phyloP scores from a whole-genome alignment of 83 land plant species.

The Diphasiastrum complanatum region DNA sequence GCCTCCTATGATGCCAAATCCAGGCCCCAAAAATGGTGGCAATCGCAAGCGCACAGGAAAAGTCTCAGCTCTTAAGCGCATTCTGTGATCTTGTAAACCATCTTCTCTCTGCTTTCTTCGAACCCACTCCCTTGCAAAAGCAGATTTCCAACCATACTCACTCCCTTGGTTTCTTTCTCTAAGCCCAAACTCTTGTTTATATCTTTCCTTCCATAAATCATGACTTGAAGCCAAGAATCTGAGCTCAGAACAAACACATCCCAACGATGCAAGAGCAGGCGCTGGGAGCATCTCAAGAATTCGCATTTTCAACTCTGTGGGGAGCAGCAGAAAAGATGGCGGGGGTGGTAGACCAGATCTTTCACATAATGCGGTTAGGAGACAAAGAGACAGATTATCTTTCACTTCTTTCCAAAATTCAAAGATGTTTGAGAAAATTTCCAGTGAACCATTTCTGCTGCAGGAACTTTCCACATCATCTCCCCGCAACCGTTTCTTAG shows the following conservation, averaged over 20 bases:
- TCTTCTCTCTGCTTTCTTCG: too few relatives aligned
- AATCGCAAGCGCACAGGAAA: too few relatives aligned
- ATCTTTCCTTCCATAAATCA: constrained; percentile 67
- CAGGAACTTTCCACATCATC: not conserved
- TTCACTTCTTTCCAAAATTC: constrained; percentile 76
- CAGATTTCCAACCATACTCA: too few relatives aligned
- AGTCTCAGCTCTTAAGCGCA: too few relatives aligned
- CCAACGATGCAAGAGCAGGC: constrained; percentile 42
- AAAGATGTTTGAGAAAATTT: constrained; percentile 37
- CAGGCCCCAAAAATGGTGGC: too few relatives aligned
- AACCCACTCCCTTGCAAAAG: too few relatives aligned
- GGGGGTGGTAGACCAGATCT: constrained; percentile 50
- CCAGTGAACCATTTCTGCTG: constrained; percentile 5
- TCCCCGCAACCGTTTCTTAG: not conserved
- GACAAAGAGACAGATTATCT: constrained; percentile 57
- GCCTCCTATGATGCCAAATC: too few relatives aligned
- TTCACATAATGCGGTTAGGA: constrained; percentile 57
- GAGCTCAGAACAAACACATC: constrained; percentile 54
- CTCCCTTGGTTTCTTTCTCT: too few relatives aligned
- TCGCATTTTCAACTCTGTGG: constrained; percentile 63
- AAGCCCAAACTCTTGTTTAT: constrained; percentile 51
- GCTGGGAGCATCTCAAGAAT: constrained; percentile 61
- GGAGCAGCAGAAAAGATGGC: constrained; percentile 48
- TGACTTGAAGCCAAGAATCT: constrained; percentile 47
- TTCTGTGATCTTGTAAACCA: too few relatives aligned